A percentile compares a stretch with the other conserved stretches of the same genome.
Conservation (phyloP, 441 rosid species). For the Cnidoscolus chayamansa region DNA sequence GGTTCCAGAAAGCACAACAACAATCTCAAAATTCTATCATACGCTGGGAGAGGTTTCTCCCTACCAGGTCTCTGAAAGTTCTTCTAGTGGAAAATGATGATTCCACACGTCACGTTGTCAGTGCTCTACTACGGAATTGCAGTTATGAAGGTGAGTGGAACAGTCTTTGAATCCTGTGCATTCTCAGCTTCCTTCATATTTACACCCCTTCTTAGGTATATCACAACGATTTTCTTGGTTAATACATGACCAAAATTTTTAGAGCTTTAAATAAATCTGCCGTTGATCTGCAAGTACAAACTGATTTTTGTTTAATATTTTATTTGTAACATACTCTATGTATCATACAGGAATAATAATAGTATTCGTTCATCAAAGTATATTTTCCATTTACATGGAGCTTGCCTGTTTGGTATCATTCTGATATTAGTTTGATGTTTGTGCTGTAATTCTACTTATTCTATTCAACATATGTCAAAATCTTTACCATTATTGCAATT, state of each 20-base stretch:
- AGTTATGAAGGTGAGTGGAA: too few species aligned
- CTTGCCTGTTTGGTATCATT: not conserved
- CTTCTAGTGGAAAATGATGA: not conserved
- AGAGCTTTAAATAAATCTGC: not conserved
- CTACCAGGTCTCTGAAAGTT: too few species aligned
- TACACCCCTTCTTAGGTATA: not conserved
- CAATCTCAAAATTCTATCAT: too few species aligned
- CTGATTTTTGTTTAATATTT: not conserved
- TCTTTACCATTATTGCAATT: not conserved
- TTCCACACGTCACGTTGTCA: not conserved
- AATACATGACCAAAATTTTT: not conserved
- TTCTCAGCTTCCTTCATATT: not conserved
- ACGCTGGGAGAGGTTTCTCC: too few species aligned
- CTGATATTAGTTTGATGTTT: not conserved
- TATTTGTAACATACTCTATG: not conserved
- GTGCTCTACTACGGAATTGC: too few species aligned
- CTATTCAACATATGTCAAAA: not conserved
- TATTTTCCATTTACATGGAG: not conserved
- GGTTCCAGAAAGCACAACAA: too few species aligned
- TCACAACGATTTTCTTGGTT: not conserved
- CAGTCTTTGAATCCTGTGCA: too few species aligned
- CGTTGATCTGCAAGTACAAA: not conserved
- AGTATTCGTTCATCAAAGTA: not conserved
- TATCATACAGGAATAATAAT: not conserved
- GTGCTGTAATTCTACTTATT: not conserved